phyloP scores from a whole-genome alignment of 169 alveolate species.

The Neospora caninum region DNA sequence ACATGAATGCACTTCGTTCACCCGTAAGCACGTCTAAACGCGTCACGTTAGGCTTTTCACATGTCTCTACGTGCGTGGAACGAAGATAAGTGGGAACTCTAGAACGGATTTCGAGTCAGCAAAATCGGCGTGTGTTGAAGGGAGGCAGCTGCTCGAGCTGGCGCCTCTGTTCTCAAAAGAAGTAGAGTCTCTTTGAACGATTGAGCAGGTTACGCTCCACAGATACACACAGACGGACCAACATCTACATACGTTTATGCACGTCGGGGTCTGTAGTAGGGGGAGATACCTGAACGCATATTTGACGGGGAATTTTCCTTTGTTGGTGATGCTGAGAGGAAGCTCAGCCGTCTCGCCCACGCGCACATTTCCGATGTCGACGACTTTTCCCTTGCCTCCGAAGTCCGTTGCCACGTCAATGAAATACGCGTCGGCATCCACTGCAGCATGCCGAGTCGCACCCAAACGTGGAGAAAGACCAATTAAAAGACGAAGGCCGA shows the following conservation, averaged over 20 bases:
- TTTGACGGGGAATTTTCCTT: constrained; percentile 88
- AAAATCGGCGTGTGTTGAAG: too few relatives aligned
- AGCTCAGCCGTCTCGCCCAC: constrained; percentile 90
- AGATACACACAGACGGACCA: background rate
- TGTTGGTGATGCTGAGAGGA: constrained; percentile 81
- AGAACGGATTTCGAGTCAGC: too few relatives aligned
- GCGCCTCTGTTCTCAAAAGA: too few relatives aligned
- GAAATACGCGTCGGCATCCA: constrained; percentile 91
- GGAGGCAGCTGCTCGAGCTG: too few relatives aligned
- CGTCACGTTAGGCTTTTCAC: too few relatives aligned
- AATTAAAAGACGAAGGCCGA: too few relatives aligned
- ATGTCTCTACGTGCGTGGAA: too few relatives aligned
- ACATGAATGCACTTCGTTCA: too few relatives aligned
- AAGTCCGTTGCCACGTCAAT: constrained; percentile 86
- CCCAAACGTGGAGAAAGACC: too few relatives aligned
- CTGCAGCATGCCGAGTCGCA: background rate
- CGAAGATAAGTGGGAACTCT: too few relatives aligned
- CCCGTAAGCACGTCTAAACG: too few relatives aligned
- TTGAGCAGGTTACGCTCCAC: background rate
- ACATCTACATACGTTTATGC: background rate
- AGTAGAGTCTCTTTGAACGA: too few relatives aligned
- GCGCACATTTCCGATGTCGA: constrained; percentile 92
- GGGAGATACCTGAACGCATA: constrained; percentile 76
- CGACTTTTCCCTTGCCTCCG: constrained; percentile 80
- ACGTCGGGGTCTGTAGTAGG: background rate